Evolutionary conservation across 306 rosid species (phyloP), one percentile per base, ranked within the genome.

Genomic region (Sicyos edulis): DNA sequence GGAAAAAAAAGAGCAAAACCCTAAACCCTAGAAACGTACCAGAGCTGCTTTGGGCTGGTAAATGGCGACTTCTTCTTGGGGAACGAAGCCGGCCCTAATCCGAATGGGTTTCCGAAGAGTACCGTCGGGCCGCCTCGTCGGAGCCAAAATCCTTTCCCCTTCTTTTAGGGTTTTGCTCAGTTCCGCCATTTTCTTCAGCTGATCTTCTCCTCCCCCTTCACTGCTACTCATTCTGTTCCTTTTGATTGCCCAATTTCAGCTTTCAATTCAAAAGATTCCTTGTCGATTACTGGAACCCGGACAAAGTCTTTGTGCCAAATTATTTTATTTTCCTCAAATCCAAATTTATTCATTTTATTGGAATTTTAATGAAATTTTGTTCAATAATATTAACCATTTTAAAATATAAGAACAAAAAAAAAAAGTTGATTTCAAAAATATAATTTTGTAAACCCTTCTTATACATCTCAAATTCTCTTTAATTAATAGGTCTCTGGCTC

Each of bases 111-210:
- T 95, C 1, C 99, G 91, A 75, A 83, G 83, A 69, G 97, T 91
- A 12, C 99, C 97, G 67, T 95, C 99, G 61, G 99, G 99, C 51
- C 99, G 75, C 22, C 95, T 78, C 0, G 96, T 89, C 57, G 97
- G 96, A 19, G 81, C 95, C 37, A 95, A 71, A 57, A 95, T 75
- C 65, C 95, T 87, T 80, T 95, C 97, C 15, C 96, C 97, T 74
- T 93, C 87, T 58, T 90, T 92, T 72, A 88, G 90, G 86, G 77
- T 79, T 88, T 87, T 84, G 72, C 72, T 79, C 0, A 82, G 79
- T 32, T 83, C 92, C 47, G 65, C 76, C 78, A 79, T 20, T 45
- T 80, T 71, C 34, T 69, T 66, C 70, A 61, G 49, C 14, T 62
- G 72, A 44, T 79, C 83, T 9, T 80, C 84, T 69, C 72, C 82